Conservation (phyloP, 495 filamentous ascomycete genomes). For the Cercophora scortea region DNA sequence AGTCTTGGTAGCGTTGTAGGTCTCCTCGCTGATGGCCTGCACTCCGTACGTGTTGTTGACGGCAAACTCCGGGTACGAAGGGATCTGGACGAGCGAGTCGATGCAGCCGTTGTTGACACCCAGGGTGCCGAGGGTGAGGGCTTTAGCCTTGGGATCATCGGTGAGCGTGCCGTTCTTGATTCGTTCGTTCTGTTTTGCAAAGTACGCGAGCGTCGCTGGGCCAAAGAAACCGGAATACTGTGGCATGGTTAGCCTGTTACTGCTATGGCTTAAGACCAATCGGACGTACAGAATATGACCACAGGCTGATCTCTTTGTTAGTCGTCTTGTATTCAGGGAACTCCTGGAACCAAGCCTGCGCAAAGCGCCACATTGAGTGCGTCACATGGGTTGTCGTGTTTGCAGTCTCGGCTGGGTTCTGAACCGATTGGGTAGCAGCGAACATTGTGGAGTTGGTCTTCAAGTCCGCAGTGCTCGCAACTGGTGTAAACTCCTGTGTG, state of each 20-base stretch:
- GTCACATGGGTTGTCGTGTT: conserved; percentile 58
- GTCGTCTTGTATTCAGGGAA: conserved; percentile 53
- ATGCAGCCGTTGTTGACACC: conserved; percentile 67
- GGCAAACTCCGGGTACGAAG: conserved; percentile 54
- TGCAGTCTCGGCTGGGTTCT: conserved; percentile 38
- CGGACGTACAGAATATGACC: conserved; percentile 36
- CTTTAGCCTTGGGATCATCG: conserved; percentile 30
- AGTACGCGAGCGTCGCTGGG: conserved; percentile 49
- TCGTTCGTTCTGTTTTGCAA: conserved; percentile 49
- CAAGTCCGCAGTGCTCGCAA: conserved; percentile 12
- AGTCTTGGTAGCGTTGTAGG: conserved; percentile 26
- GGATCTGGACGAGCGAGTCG: conserved; percentile 55
- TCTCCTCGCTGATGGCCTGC: conserved; percentile 41
- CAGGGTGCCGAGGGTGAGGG: conserved; percentile 47
- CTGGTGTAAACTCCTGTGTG: conserved; percentile 6
- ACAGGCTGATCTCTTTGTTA: conserved; percentile 42
- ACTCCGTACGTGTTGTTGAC: conserved; percentile 66
- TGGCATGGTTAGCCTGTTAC: background rate
- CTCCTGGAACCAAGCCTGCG: conserved; percentile 51
- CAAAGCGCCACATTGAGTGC: conserved; percentile 56
- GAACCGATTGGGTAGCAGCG: conserved; percentile 51
- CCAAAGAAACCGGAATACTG: conserved; percentile 54
- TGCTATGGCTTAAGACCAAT: background rate
- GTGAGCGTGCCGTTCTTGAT: conserved; percentile 37
- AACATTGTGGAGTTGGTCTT: conserved; percentile 33